phyloP scores from a whole-genome alignment of 2,329 filamentous ascomycete genomes.

The Diaporthe helianthi region DNA sequence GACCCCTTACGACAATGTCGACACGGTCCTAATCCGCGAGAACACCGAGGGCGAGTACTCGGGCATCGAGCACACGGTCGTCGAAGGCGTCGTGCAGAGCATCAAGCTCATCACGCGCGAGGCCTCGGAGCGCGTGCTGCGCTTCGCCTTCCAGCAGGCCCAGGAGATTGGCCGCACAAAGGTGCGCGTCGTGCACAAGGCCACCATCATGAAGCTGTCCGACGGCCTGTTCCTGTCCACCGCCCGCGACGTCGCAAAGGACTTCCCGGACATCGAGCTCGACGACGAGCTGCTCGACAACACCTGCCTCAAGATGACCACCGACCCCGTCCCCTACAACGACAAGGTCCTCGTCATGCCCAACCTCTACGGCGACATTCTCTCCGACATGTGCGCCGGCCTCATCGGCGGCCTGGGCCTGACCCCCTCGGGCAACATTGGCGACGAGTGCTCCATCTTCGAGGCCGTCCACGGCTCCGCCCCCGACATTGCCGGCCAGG shows the following conservation, averaged over 20 bases:
- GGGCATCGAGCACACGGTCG: slow-evolving; percentile 39
- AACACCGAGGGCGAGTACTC: slow-evolving; percentile 54
- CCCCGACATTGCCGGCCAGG: slow-evolving; percentile 95
- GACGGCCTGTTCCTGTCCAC: slow-evolving; percentile 97
- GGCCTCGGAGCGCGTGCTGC: slow-evolving; percentile 92
- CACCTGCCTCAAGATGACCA: slow-evolving; percentile 98
- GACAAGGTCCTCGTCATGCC: slow-evolving; percentile 99
- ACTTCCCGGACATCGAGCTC: slow-evolving; percentile 95
- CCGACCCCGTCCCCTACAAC: slow-evolving; percentile 95
- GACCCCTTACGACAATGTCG: slow-evolving; percentile 96
- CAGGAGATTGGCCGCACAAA: slow-evolving; percentile 92
- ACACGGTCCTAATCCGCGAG: slow-evolving; percentile 97
- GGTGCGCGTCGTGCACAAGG: slow-evolving; percentile 99
- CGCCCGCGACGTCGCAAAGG: slow-evolving; percentile 85
- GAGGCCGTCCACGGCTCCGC: slow-evolving; percentile 98
- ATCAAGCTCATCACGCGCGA: slow-evolving; percentile 99
- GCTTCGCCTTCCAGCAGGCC: slow-evolving; percentile 98
- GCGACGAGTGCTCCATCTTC: slow-evolving; percentile 99
- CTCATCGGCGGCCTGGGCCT: slow-evolving; percentile 97
- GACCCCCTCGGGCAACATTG: slow-evolving; percentile 97
- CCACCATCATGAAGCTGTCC: slow-evolving; percentile 99
- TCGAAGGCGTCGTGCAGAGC: slow-evolving; percentile 91
- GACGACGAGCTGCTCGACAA: slow-evolving; percentile 98
- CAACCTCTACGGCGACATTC: slow-evolving; percentile 99
- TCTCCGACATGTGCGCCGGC: slow-evolving; percentile 99